phyloP scores from a whole-genome alignment of 2,329 filamentous ascomycete genomes.

The Fragosphaeria purpurea region DNA sequence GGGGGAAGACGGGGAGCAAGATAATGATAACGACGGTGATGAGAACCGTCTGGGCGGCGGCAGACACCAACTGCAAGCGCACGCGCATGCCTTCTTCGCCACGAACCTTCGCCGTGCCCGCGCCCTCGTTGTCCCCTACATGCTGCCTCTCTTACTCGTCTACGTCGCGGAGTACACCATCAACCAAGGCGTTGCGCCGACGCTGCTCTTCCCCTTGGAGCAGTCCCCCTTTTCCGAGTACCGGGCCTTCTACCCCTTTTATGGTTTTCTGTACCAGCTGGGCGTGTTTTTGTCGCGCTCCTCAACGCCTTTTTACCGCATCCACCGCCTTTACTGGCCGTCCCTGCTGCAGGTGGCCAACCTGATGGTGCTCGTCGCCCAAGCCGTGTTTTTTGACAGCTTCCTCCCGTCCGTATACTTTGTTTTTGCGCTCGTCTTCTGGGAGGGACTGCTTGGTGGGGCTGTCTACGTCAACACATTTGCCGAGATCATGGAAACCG shows the following conservation, averaged over 20 bases:
- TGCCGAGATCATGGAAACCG: constrained; percentile 80
- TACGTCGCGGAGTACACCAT: constrained; percentile 97
- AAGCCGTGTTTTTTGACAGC: constrained; percentile 55
- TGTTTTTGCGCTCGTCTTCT: constrained; percentile 79
- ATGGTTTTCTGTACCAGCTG: constrained; percentile 87
- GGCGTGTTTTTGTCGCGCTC: constrained; percentile 93
- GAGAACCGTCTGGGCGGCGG: constrained; percentile 11
- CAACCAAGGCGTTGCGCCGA: constrained; percentile 88
- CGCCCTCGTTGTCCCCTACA: constrained; percentile 65
- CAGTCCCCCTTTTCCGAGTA: constrained; percentile 70
- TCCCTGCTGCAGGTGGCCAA: constrained; percentile 76
- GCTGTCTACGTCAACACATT: constrained; percentile 95
- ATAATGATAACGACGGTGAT: constrained; percentile 2
- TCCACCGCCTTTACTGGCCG: constrained; percentile 72
- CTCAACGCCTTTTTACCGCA: constrained; percentile 75
- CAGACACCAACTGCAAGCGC: too few species aligned
- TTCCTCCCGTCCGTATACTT: constrained; percentile 81
- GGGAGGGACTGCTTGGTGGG: constrained; percentile 87
- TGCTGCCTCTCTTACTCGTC: constrained; percentile 84
- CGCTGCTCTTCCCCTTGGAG: constrained; percentile 72
- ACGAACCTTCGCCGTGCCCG: constrained; percentile 55
- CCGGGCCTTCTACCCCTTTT: constrained; percentile 87
- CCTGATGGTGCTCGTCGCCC: constrained; percentile 59
- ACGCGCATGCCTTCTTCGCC: constrained; percentile 20
- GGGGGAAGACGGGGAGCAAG: too few species aligned